Conservation (phyloP, 495 filamentous ascomycete species). For the Rostrohypoxylon terebratum region DNA sequence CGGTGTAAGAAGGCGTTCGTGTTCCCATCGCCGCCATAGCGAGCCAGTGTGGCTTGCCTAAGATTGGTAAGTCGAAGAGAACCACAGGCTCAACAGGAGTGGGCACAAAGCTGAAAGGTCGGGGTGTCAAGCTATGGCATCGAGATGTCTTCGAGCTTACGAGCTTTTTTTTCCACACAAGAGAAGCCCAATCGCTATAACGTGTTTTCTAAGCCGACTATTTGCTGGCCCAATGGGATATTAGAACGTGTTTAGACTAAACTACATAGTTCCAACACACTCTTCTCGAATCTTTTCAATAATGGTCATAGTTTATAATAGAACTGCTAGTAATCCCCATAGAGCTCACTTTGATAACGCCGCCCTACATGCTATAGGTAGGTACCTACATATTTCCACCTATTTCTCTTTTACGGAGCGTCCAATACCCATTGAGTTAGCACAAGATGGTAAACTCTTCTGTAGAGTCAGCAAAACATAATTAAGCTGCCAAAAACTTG, state of each 20-base stretch:
- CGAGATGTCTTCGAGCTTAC: slow-evolving; percentile 28
- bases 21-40: slow-evolving; percentile 10
- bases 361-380: slow-evolving; percentile 20
- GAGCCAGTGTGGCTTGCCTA: slow-evolving; percentile 19
- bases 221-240: slow-evolving; percentile 38
- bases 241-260: slow-evolving; percentile 33
- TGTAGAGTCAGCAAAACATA: not conserved
- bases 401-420: not conserved
- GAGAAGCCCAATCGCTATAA: slow-evolving; percentile 36
- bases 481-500: slow-evolving; percentile 5
- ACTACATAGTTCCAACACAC: slow-evolving; percentile 29
- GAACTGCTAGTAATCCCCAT: slow-evolving; percentile 14
- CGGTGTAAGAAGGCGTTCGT: slow-evolving; percentile 22
- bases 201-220: slow-evolving; percentile 26
- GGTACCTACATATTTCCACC: slow-evolving; percentile 4
- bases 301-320: slow-evolving; percentile 3
- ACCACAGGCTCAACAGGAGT: slow-evolving; percentile 14
- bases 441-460: not conserved
- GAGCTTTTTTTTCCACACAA: slow-evolving; percentile 12
- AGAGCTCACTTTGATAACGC: slow-evolving; percentile 10
- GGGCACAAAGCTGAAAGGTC: slow-evolving; percentile 15
- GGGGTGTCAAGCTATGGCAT: slow-evolving; percentile 20
- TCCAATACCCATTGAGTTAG: too few relatives aligned
- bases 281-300: slow-evolving; percentile 19
- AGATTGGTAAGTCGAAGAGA: slow-evolving; percentile 32